phyloP scores from a whole-genome alignment of 2,329 filamentous ascomycete genomes.

The Myotisia sp. region DNA sequence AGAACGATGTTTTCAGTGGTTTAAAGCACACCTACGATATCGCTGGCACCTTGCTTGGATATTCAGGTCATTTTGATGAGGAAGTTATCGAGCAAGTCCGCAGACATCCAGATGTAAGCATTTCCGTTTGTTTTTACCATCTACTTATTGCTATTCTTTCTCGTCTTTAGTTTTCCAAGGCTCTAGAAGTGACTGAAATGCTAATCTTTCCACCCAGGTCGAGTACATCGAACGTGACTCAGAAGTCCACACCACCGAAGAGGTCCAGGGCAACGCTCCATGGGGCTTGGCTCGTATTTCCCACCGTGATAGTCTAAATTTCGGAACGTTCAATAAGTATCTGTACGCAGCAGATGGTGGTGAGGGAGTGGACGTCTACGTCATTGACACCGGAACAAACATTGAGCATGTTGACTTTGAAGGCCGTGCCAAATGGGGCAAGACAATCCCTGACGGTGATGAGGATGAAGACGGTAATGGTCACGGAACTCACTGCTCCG shows the following conservation, averaged over 20 bases:
- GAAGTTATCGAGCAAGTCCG: slow-evolving; percentile 85
- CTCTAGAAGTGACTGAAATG: too few species aligned
- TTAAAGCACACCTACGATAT: slow-evolving; percentile 97
- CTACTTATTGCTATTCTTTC: too few species aligned
- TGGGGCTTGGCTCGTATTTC: slow-evolving; percentile 98
- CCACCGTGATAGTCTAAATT: slow-evolving; percentile 73
- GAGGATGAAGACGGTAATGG: slow-evolving; percentile 89
- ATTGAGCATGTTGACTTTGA: slow-evolving; percentile 90
- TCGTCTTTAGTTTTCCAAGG: too few species aligned
- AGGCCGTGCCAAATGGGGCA: slow-evolving; percentile 88
- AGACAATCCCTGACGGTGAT: slow-evolving; percentile 79
- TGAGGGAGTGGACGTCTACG: slow-evolving; percentile 96
- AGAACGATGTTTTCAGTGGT: slow-evolving; percentile 57
- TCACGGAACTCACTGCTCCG: slow-evolving; percentile 98
- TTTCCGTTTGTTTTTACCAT: slow-evolving; percentile 1
- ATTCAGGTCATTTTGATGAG: slow-evolving; percentile 93
- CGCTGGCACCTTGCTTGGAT: slow-evolving; percentile 67
- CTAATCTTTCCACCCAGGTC: too few species aligned
- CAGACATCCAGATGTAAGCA: slow-evolving; percentile 88
- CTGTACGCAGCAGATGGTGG: slow-evolving; percentile 78
- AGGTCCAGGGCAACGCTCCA: slow-evolving; percentile 70
- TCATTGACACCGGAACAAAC: slow-evolving; percentile 97
- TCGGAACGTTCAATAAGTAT: slow-evolving; percentile 97
- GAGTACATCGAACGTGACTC: slow-evolving; percentile 94
- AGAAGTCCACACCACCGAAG: slow-evolving; percentile 65